Conservation (phyloP, 2,329 filamentous ascomycete genomes). For the Xylaria sp. region DNA sequence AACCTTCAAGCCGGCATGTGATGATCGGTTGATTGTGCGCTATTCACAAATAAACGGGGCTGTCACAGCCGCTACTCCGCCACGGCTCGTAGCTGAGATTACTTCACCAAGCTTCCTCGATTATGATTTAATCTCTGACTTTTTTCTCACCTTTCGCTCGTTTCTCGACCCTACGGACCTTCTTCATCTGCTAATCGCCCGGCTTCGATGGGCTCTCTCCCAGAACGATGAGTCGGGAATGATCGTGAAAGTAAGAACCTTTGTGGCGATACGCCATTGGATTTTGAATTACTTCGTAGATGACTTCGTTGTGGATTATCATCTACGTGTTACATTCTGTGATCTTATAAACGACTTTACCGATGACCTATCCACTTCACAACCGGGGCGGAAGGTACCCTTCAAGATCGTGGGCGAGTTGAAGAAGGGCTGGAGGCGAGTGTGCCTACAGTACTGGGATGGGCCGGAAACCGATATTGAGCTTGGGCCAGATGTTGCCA, state of each 20-base stretch:
- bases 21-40: conserved; percentile 81
- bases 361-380: conserved; percentile 57
- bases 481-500: conserved; percentile 67
- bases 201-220: conserved; percentile 84
- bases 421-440: conserved; percentile 95
- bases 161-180: conserved; percentile 81
- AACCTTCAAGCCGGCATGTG: conserved; percentile 76
- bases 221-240: conserved; percentile 83
- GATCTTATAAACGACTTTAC: conserved; percentile 74
- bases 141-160: conserved; percentile 92
- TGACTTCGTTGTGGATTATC: conserved; percentile 82
- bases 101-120: conserved; percentile 95
- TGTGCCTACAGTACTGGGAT: conserved; percentile 91
- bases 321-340: conserved; percentile 79
- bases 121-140: conserved; percentile 95
- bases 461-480: conserved; percentile 67
- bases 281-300: conserved; percentile 97
- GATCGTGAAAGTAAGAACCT: conserved; percentile 93
- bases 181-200: conserved; percentile 81
- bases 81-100: conserved; percentile 92
- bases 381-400: conserved; percentile 56
- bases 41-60: conserved; percentile 74
- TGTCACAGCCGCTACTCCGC: conserved; percentile 87
- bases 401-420: conserved; percentile 90
- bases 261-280: conserved; percentile 96